These are phyloP conservation scores for Craterostigma plantagineum DNA, from an alignment of 257 asterid species.

Conservation along the genomic window DNA sequence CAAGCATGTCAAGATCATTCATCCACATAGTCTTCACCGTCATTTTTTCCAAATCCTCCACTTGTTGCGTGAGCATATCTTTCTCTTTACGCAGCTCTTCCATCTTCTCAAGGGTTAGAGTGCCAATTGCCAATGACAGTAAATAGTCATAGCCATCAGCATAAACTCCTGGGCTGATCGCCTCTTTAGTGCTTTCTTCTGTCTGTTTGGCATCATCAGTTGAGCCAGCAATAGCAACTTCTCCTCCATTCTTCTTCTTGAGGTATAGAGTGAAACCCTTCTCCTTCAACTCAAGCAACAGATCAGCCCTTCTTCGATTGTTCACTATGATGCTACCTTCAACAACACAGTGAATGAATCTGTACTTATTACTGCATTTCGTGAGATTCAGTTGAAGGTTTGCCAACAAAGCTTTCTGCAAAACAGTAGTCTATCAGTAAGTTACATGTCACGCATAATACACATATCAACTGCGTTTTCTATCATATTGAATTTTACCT, in stretches of 20 bases:
- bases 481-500: constrained; percentile 25
- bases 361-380: constrained; percentile 64
- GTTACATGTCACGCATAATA: not conserved
- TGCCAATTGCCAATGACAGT: constrained; percentile 65
- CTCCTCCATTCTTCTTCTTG: constrained; percentile 30
- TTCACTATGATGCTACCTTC: constrained; percentile 74
- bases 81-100: constrained; percentile 57
- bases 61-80: constrained; percentile 38
- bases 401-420: constrained; percentile 62
- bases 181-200: constrained; percentile 28
- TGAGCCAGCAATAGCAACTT: constrained; percentile 49
- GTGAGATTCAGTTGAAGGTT: constrained; percentile 52
- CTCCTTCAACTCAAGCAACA: constrained; percentile 59
- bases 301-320: constrained; percentile 73
- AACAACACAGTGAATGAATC: constrained; percentile 66
- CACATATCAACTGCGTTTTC: not conserved
- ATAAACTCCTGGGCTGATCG: constrained; percentile 20
- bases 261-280: constrained; percentile 88
- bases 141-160: constrained; percentile 84
- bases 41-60: constrained; percentile 48
- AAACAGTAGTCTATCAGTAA: not conserved
- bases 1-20: constrained; percentile 68
- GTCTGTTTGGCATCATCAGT: constrained; percentile 47
- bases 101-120: constrained; percentile 66
- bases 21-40: constrained; percentile 57